phyloP scores from a whole-genome alignment of 225 moss, liverwort and hornwort genomes.

The Climacium dendroides region DNA sequence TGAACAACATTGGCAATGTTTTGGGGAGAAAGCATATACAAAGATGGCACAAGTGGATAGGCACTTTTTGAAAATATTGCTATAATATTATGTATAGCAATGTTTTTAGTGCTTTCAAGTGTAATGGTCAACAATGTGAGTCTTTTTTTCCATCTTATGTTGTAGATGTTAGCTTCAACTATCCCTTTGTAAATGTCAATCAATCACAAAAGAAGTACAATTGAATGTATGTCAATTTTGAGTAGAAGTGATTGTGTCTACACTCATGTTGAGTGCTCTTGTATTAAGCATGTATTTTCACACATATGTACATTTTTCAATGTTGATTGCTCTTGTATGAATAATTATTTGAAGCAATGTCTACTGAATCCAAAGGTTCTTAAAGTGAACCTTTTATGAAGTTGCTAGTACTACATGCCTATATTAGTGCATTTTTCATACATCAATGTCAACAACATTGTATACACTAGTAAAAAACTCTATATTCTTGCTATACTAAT shows the following conservation, averaged over 20 bases:
- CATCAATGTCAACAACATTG: neutral
- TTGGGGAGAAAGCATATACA: neutral
- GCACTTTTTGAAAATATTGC: neutral
- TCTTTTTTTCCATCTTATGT: neutral
- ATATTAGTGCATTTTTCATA: neutral
- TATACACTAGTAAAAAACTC: too few relatives aligned
- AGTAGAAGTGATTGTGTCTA: neutral
- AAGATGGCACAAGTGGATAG: neutral
- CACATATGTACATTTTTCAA: neutral
- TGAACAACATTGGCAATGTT: neutral
- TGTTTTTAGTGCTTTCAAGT: neutral
- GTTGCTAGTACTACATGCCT: neutral
- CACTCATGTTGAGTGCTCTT: rapidly evolving
- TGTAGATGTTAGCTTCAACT: neutral
- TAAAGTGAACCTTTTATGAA: neutral
- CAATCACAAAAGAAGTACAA: neutral
- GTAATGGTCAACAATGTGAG: neutral
- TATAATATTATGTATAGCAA: neutral
- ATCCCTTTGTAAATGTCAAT: rapidly evolving
- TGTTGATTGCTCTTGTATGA: neutral
- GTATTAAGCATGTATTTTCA: neutral
- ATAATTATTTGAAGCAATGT: neutral
- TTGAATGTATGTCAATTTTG: neutral
- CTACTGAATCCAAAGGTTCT: neutral
- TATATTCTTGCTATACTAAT: neutral